These are phyloP conservation scores for Apiotrichum akiyoshidainum DNA, from an alignment of 1,284 basidiomycete genomes.

Conservation along the genomic window DNA sequence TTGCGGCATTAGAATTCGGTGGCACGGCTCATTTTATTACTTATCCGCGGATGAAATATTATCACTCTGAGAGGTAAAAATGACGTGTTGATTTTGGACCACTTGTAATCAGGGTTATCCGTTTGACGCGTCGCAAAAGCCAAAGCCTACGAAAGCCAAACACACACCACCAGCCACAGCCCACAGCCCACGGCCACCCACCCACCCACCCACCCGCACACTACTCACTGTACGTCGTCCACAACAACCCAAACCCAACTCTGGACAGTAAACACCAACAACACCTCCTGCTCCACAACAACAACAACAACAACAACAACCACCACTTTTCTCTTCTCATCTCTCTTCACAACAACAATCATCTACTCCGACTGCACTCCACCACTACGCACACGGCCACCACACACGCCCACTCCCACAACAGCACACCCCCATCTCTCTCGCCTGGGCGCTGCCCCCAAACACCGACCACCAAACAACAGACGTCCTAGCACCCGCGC, in stretches of 20 bases:
- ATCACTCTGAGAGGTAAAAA: background rate
- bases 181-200: no score
- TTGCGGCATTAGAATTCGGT: background rate
- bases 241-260: background rate
- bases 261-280: background rate
- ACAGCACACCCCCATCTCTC: no score
- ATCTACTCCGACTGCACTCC: background rate
- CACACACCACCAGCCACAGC: background rate
- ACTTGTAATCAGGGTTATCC: no score
- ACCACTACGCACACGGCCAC: no score
- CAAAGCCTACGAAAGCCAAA: background rate
- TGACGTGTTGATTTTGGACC: conserved; percentile 9
- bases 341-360: background rate
- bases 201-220: no score
- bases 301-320: background rate
- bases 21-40: background rate
- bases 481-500: conserved; percentile 1
- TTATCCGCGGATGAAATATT: background rate
- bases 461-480: background rate
- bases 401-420: no score
- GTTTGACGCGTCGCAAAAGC: background rate
- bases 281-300: no score
- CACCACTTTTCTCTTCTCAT: background rate
- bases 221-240: no score
- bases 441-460: no score